phyloP scores from a whole-genome alignment of 2,329 filamentous ascomycete genomes.

The Metarhizium rileyi region DNA sequence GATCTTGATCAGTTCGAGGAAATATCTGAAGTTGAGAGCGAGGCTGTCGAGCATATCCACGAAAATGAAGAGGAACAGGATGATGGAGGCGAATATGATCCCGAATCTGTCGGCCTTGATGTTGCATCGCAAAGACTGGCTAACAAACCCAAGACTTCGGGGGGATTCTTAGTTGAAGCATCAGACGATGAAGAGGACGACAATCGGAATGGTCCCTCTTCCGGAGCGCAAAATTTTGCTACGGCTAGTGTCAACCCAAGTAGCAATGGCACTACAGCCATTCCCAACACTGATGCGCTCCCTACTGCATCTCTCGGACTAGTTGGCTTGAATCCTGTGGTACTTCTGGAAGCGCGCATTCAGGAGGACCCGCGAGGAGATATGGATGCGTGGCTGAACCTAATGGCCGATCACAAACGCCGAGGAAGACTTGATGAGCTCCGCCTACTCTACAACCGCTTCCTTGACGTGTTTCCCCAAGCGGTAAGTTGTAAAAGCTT shows the following conservation, averaged over 20 bases:
- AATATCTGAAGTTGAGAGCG: slow-evolving; percentile 39
- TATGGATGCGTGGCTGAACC: slow-evolving; percentile 78
- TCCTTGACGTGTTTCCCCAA: slow-evolving; percentile 80
- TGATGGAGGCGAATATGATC: slow-evolving; percentile 49
- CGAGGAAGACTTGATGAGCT: slow-evolving; percentile 76
- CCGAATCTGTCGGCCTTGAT: slow-evolving; percentile 41
- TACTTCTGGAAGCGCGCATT: slow-evolving; percentile 81
- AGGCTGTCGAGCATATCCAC: slow-evolving; percentile 35
- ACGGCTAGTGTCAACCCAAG: slow-evolving; percentile 4
- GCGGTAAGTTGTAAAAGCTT: slow-evolving; percentile 56
- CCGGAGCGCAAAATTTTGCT: slow-evolving; percentile 6
- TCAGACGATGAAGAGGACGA: slow-evolving; percentile 44
- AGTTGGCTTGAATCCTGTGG: slow-evolving; percentile 55
- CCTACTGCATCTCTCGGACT: slow-evolving; percentile 26
- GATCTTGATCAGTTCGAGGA: slow-evolving; percentile 42
- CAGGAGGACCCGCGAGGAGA: slow-evolving; percentile 89
- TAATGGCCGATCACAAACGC: slow-evolving; percentile 77
- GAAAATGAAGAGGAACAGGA: slow-evolving; percentile 43
- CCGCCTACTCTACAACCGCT: slow-evolving; percentile 72
- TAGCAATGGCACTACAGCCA: slow-evolving; percentile 13
- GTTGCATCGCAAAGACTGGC: slow-evolving; percentile 22
- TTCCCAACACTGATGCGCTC: slow-evolving; percentile 15
- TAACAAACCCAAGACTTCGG: slow-evolving; percentile 48
- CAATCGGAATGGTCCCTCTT: slow-evolving; percentile 11
- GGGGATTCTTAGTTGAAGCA: slow-evolving; percentile 50